These are phyloP conservation scores for Aspergillus sp. DNA, from an alignment of 2,329 filamentous ascomycete genomes.

Conservation along the genomic window DNA sequence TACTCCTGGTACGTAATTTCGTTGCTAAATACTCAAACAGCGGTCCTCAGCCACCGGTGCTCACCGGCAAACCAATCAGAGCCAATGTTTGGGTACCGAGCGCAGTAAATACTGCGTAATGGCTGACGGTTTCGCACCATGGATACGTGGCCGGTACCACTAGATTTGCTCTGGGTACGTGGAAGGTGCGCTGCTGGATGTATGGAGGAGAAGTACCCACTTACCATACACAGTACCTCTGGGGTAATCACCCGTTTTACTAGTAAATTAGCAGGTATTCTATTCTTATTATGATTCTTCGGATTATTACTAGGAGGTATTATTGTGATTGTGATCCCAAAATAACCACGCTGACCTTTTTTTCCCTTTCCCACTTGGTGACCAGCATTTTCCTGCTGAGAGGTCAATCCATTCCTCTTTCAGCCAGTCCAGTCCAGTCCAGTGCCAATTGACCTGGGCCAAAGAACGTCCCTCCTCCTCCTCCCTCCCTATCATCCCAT, in stretches of 20 bases:
- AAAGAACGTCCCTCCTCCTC: slow-evolving; percentile 7
- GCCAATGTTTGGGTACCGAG: neutral
- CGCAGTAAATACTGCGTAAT: slow-evolving; percentile 6
- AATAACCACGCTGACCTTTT: slow-evolving; percentile 25
- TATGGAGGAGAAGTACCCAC: neutral
- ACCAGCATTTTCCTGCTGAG: slow-evolving; percentile 24
- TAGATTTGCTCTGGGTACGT: too few relatives aligned
- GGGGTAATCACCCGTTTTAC: slow-evolving; percentile 8
- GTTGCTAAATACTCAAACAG: neutral
- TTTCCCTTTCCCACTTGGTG: slow-evolving; percentile 14
- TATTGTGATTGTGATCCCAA: slow-evolving; percentile 21
- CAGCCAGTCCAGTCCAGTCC: slow-evolving; percentile 12
- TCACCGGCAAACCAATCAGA: neutral
- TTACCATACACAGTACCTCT: slow-evolving; percentile 3
- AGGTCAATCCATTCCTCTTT: slow-evolving; percentile 27
- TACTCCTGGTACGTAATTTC: slow-evolving; percentile 6
- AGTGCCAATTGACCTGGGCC: slow-evolving; percentile 19
- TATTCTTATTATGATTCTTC: too few relatives aligned
- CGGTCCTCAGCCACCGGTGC: slow-evolving; percentile 3
- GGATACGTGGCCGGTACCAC: neutral
- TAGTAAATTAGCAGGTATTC: slow-evolving; percentile 16
- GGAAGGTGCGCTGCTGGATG: too few relatives aligned
- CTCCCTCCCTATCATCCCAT: slow-evolving; percentile 28
- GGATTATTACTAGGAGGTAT: too few relatives aligned
- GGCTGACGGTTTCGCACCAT: neutral